These are phyloP conservation scores for Gossypium raimondii DNA, from an alignment of 345 rosid genomes.

Conservation along the genomic window DNA sequence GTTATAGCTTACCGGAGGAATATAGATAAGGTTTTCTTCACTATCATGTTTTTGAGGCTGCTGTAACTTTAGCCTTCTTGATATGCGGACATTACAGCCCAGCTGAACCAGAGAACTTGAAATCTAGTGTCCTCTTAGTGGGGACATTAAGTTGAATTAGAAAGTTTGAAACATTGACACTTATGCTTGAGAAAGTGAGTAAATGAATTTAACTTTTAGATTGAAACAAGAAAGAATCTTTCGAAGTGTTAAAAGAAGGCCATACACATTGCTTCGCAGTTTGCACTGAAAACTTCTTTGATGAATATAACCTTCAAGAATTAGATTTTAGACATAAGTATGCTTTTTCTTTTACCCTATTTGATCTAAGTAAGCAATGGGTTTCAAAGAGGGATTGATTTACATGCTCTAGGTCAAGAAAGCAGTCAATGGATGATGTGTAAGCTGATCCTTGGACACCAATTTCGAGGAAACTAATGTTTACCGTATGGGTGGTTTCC, in stretches of 20 bases:
- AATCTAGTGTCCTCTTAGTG: slow-evolving; percentile 2
- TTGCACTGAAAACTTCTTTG: slow-evolving; percentile 19
- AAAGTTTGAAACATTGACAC: background rate
- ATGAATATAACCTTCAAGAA: slow-evolving; percentile 25
- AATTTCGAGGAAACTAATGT: background rate
- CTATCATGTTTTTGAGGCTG: slow-evolving; percentile 7
- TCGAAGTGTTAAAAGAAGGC: slow-evolving; percentile 24
- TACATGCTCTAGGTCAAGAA: slow-evolving; percentile 43
- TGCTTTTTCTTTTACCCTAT: background rate
- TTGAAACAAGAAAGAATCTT: background rate
- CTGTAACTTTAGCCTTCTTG: slow-evolving; percentile 27
- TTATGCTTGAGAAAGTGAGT: background rate
- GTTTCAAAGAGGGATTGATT: background rate
- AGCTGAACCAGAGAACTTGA: background rate
- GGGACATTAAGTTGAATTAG: background rate
- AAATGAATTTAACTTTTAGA: background rate
- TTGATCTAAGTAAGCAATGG: background rate
- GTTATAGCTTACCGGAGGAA: slow-evolving; percentile 69
- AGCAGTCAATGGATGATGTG: slow-evolving; percentile 33
- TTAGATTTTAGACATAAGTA: background rate
- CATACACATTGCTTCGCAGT: slow-evolving; percentile 36
- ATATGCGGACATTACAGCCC: background rate
- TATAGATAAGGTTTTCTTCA: slow-evolving; percentile 48
- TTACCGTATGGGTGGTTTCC: slow-evolving; percentile 38
- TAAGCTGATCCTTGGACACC: too few species aligned